Base-by-base conservation (phyloP, 768 basidiomycete genomes). In the Filobasidium wieringae region DNA sequence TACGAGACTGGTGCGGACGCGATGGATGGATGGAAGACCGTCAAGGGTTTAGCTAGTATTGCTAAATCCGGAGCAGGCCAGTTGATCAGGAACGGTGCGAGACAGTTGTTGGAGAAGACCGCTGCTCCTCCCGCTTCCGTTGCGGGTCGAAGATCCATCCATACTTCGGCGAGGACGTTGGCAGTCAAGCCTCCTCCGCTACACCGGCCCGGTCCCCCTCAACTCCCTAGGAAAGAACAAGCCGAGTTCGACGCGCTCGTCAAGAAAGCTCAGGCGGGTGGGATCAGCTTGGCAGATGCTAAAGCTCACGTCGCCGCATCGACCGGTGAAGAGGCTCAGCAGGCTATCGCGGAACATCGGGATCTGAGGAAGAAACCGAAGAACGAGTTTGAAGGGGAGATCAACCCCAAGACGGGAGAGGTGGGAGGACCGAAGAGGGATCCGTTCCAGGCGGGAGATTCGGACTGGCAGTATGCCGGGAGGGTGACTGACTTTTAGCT, bases 381-480 rank as follows among this genome's bases (percentile, higher is more conserved):
- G 50, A 32, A 61, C 24, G 70, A 73, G 19, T 73, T 73, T 51
- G 63, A 68, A 49, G 72, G 72, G 0, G 72, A 73, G 5, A 59
- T 66, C 0, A 73, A 73, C 58, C 72, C 72, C 2, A 64, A 58
- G 32, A 73, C 72, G 26, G 72, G 72, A 8, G 72, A 73, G 51
- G 34, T 53, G 36, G 72, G 72, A 2, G 72, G 72, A 4, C 72
- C 72, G 29, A 73, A 73, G 57, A 43, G 57, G 14, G 72, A 73
- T 66, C 72, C 72, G 34, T 73, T 73, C 55, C 64, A 59, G 37
- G 66, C 67, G 14, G 68, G 70, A 0, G 66, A 64, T 59, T 57
- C 51, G 17, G 72, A 73, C 57, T 73, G 72, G 72, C 64, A 66
- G 59, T 73, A 68, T 60, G 67, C 61, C 17, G 72, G 72, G 14